Base-by-base conservation (phyloP, 805 yeast species). In the Sungouiozyma ichnusensis region DNA sequence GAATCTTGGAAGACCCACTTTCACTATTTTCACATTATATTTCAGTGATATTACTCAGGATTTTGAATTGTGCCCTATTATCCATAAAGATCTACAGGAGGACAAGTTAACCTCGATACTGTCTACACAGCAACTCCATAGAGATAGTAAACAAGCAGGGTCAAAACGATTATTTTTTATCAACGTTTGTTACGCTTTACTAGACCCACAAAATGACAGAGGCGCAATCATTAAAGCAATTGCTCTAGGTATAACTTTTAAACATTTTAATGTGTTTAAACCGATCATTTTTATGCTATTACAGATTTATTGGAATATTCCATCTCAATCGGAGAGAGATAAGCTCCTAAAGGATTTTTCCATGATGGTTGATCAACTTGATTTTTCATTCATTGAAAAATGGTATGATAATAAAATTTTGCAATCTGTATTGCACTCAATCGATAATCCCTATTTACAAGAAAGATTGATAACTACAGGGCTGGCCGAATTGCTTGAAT, bases 201-300 rank as follows among this genome's bases (percentile, higher is more conserved):
- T 64, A 44, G 68, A 67, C 33, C 42, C 53, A 6, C 52, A 57
- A 14, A 70, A 70, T 41, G 66, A 66, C 41, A 65, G 88, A 51
- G 87, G 87, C 1, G 73, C 78, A 2, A 62, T 64, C 15, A 77
- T 81, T 43, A 75, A 73, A 52, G 66, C 84, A 2, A 63, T 81
- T 43, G 74, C 81, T 4, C 60, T 81, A 8, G 71, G 80, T 1
- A 77, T 86, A 2, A 63, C 67, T 13, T 59, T 75, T 40, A 58
- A 69, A 31, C 75, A 67, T 52, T 76, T 77, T 55, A 71, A 71
- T 44, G 69, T 72, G 33, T 77, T 79, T 60, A 75, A 73, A 51
- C 85, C 85, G 6, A 50, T 79, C 41, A 53, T 81, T 34, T 57
- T 74, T 37, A 67, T 76, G 31, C 67, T 78, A 4, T 63, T 80